These are phyloP conservation scores for Suhomyces xylopsoci DNA, from an alignment of 805 yeast species.

Conservation along the genomic window DNA sequence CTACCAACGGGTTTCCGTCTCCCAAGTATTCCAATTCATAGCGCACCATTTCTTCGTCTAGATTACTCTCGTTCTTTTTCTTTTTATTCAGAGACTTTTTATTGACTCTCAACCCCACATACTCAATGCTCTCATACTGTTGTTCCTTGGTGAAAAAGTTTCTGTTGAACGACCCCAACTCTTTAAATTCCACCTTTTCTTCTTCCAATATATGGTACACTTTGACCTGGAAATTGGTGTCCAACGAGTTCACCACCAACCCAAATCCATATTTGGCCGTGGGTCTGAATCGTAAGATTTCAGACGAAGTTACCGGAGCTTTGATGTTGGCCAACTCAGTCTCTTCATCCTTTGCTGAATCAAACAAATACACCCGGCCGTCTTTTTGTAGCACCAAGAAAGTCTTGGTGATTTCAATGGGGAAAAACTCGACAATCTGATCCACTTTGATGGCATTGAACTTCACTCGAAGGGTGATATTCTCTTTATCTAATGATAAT, in stretches of 20 bases:
- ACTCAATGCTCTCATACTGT: not conserved
- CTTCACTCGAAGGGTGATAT: not conserved
- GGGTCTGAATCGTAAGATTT: not conserved
- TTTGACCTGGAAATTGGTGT: conserved; percentile 1
- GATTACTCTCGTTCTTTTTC: not conserved
- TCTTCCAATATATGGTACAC: conserved; percentile 4
- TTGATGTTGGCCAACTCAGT: not conserved
- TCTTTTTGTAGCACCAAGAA: not conserved
- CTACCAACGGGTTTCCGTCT: not conserved
- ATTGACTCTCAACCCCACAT: conserved; percentile 6
- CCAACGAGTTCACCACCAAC: conserved; percentile 3
- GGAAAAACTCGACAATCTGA: not conserved
- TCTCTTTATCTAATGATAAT: not conserved
- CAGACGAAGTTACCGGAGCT: not conserved
- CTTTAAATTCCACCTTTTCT: conserved; percentile 1
- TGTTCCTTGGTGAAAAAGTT: conserved; percentile 5
- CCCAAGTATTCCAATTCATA: conserved; percentile 3
- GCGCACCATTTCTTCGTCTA: not conserved
- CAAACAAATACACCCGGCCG: not conserved
- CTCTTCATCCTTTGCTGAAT: not conserved
- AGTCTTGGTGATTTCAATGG: not conserved
- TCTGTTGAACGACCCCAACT: conserved; percentile 9
- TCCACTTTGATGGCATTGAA: not conserved
- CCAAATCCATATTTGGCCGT: not conserved
- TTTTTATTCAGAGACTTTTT: too few relatives aligned